Evolutionary conservation across 192 early-diverging fungal genomes (phyloP).

Genomic region (Coemansia sp.): DNA sequence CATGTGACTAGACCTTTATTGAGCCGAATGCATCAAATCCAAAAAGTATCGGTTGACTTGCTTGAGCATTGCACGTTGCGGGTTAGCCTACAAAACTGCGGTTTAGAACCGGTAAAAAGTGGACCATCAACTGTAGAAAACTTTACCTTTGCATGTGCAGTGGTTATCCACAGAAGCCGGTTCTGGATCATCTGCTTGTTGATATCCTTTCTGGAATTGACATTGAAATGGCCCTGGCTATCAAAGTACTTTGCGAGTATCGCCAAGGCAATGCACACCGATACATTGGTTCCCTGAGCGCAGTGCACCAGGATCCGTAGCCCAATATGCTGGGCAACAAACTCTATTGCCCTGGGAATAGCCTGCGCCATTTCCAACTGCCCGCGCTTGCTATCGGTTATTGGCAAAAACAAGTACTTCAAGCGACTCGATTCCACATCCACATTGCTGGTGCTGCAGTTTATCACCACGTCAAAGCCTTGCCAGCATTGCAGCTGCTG

Average conservation of each 20-base stretch:
- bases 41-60: conserved; percentile 70
- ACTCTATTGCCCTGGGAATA: conserved; percentile 60
- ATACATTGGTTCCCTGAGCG: conserved; percentile 76
- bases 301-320: conserved; percentile 70
- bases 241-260: conserved; percentile 62
- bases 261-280: conserved; percentile 73
- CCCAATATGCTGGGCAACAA: conserved; percentile 44
- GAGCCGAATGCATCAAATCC: conserved; percentile 6
- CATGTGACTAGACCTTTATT: too few relatives aligned
- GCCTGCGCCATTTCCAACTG: conserved; percentile 59
- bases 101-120: conserved; percentile 47
- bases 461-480: conserved; percentile 76
- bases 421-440: neutral
- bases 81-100: conserved; percentile 63
- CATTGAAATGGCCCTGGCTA: conserved; percentile 30
- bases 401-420: conserved; percentile 67
- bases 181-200: conserved; percentile 65
- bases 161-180: conserved; percentile 64
- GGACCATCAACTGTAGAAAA: neutral
- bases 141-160: conserved; percentile 58
- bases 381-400: conserved; percentile 88
- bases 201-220: conserved; percentile 13
- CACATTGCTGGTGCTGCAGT: conserved; percentile 64
- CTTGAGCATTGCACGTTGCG: conserved; percentile 73
- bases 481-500: conserved; percentile 60